Base-by-base conservation (phyloP, 208 protist species). In the Sergeia podlipaevii region DNA sequence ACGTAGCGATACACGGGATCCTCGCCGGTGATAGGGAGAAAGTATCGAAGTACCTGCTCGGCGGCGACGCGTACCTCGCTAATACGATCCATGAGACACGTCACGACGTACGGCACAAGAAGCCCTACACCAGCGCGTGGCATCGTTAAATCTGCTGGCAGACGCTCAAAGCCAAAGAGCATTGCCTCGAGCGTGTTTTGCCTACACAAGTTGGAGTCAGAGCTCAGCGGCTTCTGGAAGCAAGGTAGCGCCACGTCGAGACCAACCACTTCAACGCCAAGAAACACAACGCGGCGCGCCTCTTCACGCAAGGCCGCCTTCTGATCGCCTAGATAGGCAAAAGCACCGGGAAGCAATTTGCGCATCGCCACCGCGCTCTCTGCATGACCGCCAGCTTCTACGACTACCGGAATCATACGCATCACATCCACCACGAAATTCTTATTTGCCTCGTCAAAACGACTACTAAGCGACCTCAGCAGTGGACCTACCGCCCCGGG, bases 371-470 rank as follows among this genome's bases (percentile, higher is more conserved):
- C 18, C 4, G 65, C 60, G 38, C 72, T 80, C 60, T 83, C 82
- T 15, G 65, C 69, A 3, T 26, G 17, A 17, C 70, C 74, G 10
- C 59, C 79, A 10, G 70, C 68, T 26, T 82, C 70, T 10, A 86
- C 77, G 6, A 95, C 74, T 1, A 78, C 46, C 2, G 70, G 58
- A 38, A 91, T 75, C 17, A 68, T 65, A n/a, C 80, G 70, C 15
- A 95, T 69, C 5, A 91, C 88, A 37, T 95, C 88, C 53, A 89
- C 75, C 2, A 95, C 74, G 42, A 95, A 70, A 54, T 95, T 95
- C 47, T 90, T 91, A 59, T 92, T 95, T 3, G 74, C 54, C 49
- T 95, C 88, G 23, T 80, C 80, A 48, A 95, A 77, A 18, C 88
- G 84, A 32, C 56, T 74, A 30, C 74, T 60, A 15, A 92, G 69